Percentiles rank a stretch among this genome's conserved stretches.
Conservation (phyloP, 495 filamentous ascomycete species). For the Barbatosphaeria neglecta region DNA sequence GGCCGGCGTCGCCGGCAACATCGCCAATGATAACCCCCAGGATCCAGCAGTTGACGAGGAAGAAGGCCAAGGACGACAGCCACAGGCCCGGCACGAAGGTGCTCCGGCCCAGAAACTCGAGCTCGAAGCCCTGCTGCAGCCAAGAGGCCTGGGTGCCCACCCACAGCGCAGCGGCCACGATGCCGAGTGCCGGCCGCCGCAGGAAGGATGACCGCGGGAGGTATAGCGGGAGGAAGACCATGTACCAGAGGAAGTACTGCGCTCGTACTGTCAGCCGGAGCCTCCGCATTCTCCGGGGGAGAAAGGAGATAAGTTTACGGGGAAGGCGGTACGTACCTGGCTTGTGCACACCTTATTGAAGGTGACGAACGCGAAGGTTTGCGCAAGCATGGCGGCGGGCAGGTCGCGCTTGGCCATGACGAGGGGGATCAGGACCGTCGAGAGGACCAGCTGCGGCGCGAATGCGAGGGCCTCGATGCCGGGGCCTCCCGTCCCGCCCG, state of each 20-base stretch:
- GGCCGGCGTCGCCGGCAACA: constrained; percentile 20
- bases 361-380: constrained; percentile 92
- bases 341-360: constrained; percentile 99
- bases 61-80: constrained; percentile 63
- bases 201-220: constrained; percentile 69
- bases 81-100: constrained; percentile 80
- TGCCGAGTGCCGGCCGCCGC: constrained; percentile 41
- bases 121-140: constrained; percentile 77
- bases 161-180: constrained; percentile 58
- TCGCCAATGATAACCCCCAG: constrained; percentile 69
- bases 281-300: neutral
- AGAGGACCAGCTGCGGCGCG: constrained; percentile 71
- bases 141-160: constrained; percentile 60
- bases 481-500: constrained; percentile 16
- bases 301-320: neutral
- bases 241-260: constrained; percentile 97
- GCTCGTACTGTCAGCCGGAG: neutral
- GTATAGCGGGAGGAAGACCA: constrained; percentile 84
- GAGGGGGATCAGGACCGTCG: constrained; percentile 64
- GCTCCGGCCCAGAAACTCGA: constrained; percentile 82
- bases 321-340: constrained; percentile 48
- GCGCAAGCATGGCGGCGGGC: constrained; percentile 84
- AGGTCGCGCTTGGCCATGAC: constrained; percentile 74
- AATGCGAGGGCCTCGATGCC: constrained; percentile 75
- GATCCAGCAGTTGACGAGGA: constrained; percentile 77